Percentiles rank a stretch among this genome's conserved stretches.
These are phyloP conservation scores for Plasmopara halstedii DNA, from an alignment of 352 stramenopile genomes.

Conservation along the genomic window DNA sequence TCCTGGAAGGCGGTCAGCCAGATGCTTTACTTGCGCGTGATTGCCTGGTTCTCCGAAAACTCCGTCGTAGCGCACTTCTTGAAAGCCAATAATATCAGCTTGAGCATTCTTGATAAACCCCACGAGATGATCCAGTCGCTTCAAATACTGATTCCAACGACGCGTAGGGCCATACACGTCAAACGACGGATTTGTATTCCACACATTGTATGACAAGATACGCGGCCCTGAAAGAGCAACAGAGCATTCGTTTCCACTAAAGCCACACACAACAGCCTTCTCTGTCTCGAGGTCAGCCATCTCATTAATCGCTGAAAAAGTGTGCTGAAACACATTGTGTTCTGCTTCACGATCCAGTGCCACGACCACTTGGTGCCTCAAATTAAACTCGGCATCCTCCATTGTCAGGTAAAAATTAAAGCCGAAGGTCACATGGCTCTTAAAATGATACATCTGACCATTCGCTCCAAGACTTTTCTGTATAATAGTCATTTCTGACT, in stretches of 20 bases:
- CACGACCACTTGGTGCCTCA: slow-evolving; percentile 53
- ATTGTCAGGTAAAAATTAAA: slow-evolving; percentile 67
- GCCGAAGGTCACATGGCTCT: slow-evolving; percentile 61
- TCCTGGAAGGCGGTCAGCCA: slow-evolving; percentile 42
- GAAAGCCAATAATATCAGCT: slow-evolving; percentile 76
- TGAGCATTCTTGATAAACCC: slow-evolving; percentile 36
- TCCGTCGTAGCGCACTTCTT: slow-evolving; percentile 82
- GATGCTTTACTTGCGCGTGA: slow-evolving; percentile 74
- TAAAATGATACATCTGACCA: slow-evolving; percentile 34
- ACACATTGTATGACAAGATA: slow-evolving; percentile 86
- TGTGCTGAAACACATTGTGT: slow-evolving; percentile 73
- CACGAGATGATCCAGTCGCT: slow-evolving; percentile 69
- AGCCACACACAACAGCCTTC: slow-evolving; percentile 9
- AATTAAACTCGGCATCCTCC: slow-evolving; percentile 43
- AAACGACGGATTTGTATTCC: slow-evolving; percentile 81
- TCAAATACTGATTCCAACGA: slow-evolving; percentile 68
- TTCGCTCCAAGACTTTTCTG: slow-evolving; percentile 35
- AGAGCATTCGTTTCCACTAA: slow-evolving; percentile 12
- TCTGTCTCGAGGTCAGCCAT: slow-evolving; percentile 1
- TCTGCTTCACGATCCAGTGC: slow-evolving; percentile 59
- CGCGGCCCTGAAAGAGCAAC: slow-evolving; percentile 22
- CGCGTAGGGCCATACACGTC: slow-evolving; percentile 48
- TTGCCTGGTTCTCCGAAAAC: slow-evolving; percentile 52
- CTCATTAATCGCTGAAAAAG: slow-evolving; percentile 26
- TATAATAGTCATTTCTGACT: slow-evolving; percentile 57